Evolutionary conservation across 805 yeast species (phyloP).

Genomic region (Candida caryicola): DNA sequence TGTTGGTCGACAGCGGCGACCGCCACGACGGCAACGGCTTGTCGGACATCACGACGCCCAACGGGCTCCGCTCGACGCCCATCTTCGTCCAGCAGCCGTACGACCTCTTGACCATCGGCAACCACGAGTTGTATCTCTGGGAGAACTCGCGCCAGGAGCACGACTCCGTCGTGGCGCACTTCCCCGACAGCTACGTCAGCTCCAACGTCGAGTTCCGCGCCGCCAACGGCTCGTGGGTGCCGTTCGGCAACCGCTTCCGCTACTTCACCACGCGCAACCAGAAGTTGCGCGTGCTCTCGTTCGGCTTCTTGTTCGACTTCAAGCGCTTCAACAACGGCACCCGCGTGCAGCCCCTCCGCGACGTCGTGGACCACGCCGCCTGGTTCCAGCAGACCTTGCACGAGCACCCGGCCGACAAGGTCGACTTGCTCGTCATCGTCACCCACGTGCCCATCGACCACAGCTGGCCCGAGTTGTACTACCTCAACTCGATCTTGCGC

Average conservation of each 20-base stretch:
- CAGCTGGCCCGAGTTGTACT: conserved; percentile 51
- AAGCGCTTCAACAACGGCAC: conserved; percentile 55
- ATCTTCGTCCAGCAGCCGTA: conserved; percentile 65
- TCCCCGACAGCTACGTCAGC: conserved; percentile 62
- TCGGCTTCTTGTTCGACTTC: conserved; percentile 82
- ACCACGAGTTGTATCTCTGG: conserved; percentile 80
- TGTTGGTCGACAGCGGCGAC: conserved; percentile 87
- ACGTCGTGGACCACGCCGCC: conserved; percentile 44
- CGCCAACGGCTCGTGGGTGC: conserved; percentile 45
- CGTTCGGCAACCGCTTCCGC: conserved; percentile 66
- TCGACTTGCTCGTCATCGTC: conserved; percentile 67
- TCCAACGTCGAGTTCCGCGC: conserved; percentile 65
- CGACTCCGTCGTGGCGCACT: conserved; percentile 54
- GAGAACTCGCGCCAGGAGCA: conserved; percentile 66
- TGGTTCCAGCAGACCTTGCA: conserved; percentile 61
- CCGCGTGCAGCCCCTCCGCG: conserved; percentile 59
- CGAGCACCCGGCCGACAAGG: conserved; percentile 28
- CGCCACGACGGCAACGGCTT: conserved; percentile 93
- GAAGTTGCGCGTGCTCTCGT: conserved; percentile 53
- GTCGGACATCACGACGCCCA: conserved; percentile 72
- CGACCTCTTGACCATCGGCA: conserved; percentile 82
- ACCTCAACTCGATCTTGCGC: conserved; percentile 52
- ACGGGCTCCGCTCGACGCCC: conserved; percentile 60
- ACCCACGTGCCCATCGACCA: conserved; percentile 73
- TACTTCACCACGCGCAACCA: conserved; percentile 63